These are phyloP conservation scores for Capronia epimyces DNA, from an alignment of 2,329 filamentous ascomycete genomes.

Conservation along the genomic window DNA sequence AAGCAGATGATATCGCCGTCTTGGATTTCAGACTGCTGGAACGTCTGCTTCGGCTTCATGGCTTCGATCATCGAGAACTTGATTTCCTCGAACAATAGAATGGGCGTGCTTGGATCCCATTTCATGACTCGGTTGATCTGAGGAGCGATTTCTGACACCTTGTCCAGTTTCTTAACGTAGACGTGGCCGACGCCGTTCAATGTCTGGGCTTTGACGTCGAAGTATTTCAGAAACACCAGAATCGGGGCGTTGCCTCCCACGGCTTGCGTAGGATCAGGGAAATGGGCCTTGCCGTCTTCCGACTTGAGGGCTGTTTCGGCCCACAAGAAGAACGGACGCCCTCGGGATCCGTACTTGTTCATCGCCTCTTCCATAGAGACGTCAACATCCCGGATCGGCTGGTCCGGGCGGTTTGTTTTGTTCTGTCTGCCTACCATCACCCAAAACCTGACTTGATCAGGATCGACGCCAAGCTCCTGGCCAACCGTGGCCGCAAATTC, in stretches of 20 bases:
- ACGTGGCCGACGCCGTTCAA: constrained; percentile 73
- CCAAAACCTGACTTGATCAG: constrained; percentile 75
- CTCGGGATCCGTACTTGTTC: constrained; percentile 63
- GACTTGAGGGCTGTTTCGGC: constrained; percentile 66
- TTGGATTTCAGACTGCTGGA: constrained; percentile 88
- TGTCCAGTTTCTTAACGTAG: constrained; percentile 82
- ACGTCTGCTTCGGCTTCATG: constrained; percentile 83
- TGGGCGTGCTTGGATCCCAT: constrained; percentile 70
- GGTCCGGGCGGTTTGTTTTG: constrained; percentile 87
- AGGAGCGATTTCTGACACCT: constrained; percentile 75
- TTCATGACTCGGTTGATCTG: constrained; percentile 75
- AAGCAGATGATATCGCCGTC: constrained; percentile 97
- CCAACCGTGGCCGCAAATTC: constrained; percentile 70
- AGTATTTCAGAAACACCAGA: constrained; percentile 87
- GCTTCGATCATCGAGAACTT: constrained; percentile 96
- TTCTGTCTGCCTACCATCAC: constrained; percentile 98
- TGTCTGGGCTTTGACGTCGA: constrained; percentile 70
- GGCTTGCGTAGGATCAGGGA: constrained; percentile 45
- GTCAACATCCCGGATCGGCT: constrained; percentile 70
- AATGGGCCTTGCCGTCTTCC: constrained; percentile 63
- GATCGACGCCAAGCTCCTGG: constrained; percentile 61
- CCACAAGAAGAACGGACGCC: constrained; percentile 70
- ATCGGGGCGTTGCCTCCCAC: constrained; percentile 52
- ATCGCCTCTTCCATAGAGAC: constrained; percentile 73
- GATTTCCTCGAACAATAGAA: constrained; percentile 88